Evolutionary conservation across 768 basidiomycete species (phyloP), one percentile per base, ranked within the genome.

Genomic region (Mycena rebaudengoi): DNA sequence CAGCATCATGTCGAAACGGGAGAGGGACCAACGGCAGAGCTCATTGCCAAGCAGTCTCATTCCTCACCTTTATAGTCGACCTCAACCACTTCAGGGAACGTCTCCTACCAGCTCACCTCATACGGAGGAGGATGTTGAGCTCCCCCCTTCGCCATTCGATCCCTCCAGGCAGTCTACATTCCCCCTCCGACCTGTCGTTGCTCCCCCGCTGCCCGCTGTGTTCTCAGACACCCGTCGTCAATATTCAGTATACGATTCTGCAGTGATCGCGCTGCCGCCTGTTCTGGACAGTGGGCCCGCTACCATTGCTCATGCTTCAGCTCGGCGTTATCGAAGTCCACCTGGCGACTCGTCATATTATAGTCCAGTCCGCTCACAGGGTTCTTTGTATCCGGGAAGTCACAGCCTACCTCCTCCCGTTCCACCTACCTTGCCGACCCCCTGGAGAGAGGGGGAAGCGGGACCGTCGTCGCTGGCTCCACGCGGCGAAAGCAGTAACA

Each of bases 1-100:
- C 49, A 63, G 57, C 32, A 75, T 67, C 55, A 74, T 73, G 75
- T 73, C 74, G 48, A 66, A 68, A 55, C 57, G 67, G 59, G 70
- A 74, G 62, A 66, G 66, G 51, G 65, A 70, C 51, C 59, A 45
- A 45, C 69, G 71, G 62, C 76, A 79, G 63, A 86, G 84, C 77
- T 83, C 83, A 29, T 80, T 88, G 18, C 86, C 86, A 35, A 78
- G 76, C 62, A 83, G 79, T 63, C 79, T 88, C 39, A 81, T 80
- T 59, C 81, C 81, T n/a, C 83, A 81, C 66, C 80, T 87, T 48
- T 80, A 75, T 67, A 73, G 64, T 52, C 66, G 78, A 7, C 82
- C 82, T 7, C 80, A 78, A 66, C 73, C 71, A 45, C 74, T 49
- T 16, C 62, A 61, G 39, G 40, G 48, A 14, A 46, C 30, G 55